phyloP scores from a whole-genome alignment of 352 stramenopile species.

The Pythium oligandrum region DNA sequence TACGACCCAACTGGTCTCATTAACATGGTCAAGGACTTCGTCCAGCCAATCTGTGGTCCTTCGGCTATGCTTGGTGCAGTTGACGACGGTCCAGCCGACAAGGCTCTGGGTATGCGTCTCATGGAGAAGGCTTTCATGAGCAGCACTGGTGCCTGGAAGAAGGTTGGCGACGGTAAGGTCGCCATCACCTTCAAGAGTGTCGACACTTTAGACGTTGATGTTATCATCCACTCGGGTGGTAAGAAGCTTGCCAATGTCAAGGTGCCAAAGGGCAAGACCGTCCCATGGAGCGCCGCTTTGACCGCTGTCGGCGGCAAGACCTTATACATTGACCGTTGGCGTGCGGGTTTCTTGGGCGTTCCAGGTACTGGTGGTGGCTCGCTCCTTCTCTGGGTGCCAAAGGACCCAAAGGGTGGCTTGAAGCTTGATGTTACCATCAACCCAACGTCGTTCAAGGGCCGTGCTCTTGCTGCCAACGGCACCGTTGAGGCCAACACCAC shows the following conservation, averaged over 20 bases:
- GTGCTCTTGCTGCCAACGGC: neutral
- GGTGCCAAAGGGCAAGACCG: conserved; percentile 27
- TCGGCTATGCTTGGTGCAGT: conserved; percentile 44
- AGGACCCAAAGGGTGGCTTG: conserved; percentile 31
- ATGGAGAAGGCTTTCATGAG: conserved; percentile 38
- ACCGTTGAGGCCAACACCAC: neutral
- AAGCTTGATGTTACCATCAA: conserved; percentile 46
- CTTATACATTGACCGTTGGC: conserved; percentile 64
- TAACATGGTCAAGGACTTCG: conserved; percentile 33
- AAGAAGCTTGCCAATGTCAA: conserved; percentile 37
- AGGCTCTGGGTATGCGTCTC: conserved; percentile 37
- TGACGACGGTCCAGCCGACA: conserved; percentile 33
- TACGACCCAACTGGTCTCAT: conserved; percentile 44
- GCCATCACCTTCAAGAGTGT: conserved; percentile 36
- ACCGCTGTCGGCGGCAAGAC: conserved; percentile 36
- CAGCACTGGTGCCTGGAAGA: conserved; percentile 36
- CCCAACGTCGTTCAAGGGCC: conserved; percentile 8
- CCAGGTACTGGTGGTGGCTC: conserved; percentile 56
- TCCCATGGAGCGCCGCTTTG: conserved; percentile 31
- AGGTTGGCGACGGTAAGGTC: conserved; percentile 32
- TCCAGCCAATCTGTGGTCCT: conserved; percentile 50
- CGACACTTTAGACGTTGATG: conserved; percentile 38
- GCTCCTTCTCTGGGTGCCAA: conserved; percentile 52
- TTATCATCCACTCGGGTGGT: conserved; percentile 50
- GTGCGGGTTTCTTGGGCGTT: conserved; percentile 44